Percentiles rank a stretch among this genome's conserved stretches.
These are phyloP conservation scores for Tolypocladium amazonense DNA, from an alignment of 2,329 filamentous ascomycete genomes.

Conservation along the genomic window DNA sequence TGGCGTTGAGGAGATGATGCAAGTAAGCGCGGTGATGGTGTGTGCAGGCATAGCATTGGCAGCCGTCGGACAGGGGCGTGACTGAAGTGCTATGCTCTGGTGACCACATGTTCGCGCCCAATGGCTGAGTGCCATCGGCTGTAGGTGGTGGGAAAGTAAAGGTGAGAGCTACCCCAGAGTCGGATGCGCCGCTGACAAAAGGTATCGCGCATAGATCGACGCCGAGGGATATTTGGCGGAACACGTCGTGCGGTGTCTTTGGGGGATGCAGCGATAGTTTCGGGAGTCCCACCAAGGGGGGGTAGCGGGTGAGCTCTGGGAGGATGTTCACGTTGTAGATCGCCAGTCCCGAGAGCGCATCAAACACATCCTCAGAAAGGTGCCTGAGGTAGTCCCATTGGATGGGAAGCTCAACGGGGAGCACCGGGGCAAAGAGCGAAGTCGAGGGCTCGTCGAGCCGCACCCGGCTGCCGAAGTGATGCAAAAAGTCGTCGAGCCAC, in stretches of 20 bases:
- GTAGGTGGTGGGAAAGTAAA: constrained; percentile 57
- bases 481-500: constrained; percentile 64
- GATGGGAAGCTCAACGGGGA: constrained; percentile 63
- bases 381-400: constrained; percentile 74
- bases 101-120: constrained; percentile 75
- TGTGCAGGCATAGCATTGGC: constrained; percentile 73
- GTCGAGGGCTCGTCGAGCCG: constrained; percentile 17
- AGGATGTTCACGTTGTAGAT: constrained; percentile 67
- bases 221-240: constrained; percentile 66
- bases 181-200: constrained; percentile 64
- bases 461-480: constrained; percentile 15
- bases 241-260: constrained; percentile 61
- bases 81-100: constrained; percentile 49
- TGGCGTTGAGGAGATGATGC: constrained; percentile 76
- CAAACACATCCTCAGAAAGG: constrained; percentile 51
- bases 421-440: constrained; percentile 52
- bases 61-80: constrained; percentile 50
- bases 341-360: constrained; percentile 56
- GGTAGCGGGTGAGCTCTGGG: constrained; percentile 48
- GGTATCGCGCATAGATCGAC: constrained; percentile 71
- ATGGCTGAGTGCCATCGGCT: constrained; percentile 23
- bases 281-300: constrained; percentile 50
- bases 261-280: constrained; percentile 65
- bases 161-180: constrained; percentile 73
- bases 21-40: constrained; percentile 80